Conservation (phyloP, 2,329 filamentous ascomycete species). For the Xylaria hypoxylon region DNA sequence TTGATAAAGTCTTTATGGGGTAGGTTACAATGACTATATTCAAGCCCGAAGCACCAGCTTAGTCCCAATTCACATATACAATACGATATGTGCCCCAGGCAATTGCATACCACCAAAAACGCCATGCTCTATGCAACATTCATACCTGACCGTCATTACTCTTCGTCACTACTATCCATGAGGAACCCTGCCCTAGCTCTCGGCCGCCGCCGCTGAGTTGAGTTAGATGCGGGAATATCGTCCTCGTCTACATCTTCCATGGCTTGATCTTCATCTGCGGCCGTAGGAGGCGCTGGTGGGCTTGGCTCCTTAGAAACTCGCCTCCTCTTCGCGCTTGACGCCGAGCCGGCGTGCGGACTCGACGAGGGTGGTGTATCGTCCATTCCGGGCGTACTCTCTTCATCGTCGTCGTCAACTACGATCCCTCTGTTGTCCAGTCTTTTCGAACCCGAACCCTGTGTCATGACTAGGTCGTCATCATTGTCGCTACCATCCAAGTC, state of each 20-base stretch:
- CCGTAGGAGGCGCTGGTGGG: slow-evolving; percentile 31
- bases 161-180: slow-evolving; percentile 70
- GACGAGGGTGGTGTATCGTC: slow-evolving; percentile 57
- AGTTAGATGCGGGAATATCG: slow-evolving; percentile 54
- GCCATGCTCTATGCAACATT: slow-evolving; percentile 41
- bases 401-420: slow-evolving; percentile 33
- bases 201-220: slow-evolving; percentile 54
- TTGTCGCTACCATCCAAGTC: slow-evolving; percentile 50
- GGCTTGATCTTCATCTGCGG: slow-evolving; percentile 35
- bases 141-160: slow-evolving; percentile 49
- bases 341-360: slow-evolving; percentile 49
- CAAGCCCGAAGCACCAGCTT: background rate
- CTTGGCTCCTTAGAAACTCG: slow-evolving; percentile 45
- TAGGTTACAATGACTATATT: slow-evolving; percentile 10
- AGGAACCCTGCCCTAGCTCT: slow-evolving; percentile 66
- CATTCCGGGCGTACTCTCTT: slow-evolving; percentile 47
- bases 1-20: background rate
- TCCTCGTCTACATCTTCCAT: slow-evolving; percentile 52
- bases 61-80: slow-evolving; percentile 15
- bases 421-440: slow-evolving; percentile 5
- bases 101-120: slow-evolving; percentile 26
- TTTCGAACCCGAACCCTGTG: slow-evolving; percentile 39
- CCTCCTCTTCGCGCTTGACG: slow-evolving; percentile 46
- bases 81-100: background rate
- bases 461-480: slow-evolving; percentile 46